Evolutionary conservation across 352 stramenopile species (phyloP).

Genomic region (Phytopythium delawarense): DNA sequence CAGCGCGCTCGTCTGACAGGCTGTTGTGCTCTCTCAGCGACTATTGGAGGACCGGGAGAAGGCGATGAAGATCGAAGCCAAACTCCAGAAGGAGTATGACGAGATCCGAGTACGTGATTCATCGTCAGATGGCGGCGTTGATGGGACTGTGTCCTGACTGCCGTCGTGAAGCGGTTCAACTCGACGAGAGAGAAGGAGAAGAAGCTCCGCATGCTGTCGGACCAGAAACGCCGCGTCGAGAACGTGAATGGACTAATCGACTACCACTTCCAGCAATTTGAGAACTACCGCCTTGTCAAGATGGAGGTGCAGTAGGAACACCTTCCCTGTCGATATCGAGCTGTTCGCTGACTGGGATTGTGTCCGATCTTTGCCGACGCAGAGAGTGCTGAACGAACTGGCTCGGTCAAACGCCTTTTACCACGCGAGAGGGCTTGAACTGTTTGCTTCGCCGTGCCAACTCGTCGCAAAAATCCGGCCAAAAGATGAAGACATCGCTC

Average conservation of each 20-base stretch:
- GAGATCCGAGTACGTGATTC: constrained; percentile 37
- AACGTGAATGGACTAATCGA: constrained; percentile 78
- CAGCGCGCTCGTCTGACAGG: neutral
- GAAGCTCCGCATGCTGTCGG: constrained; percentile 73
- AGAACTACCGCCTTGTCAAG: constrained; percentile 64
- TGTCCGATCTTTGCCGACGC: neutral
- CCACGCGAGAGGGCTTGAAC: constrained; percentile 70
- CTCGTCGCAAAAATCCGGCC: constrained; percentile 32
- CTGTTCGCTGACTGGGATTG: neutral
- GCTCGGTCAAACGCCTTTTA: constrained; percentile 72
- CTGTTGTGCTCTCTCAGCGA: constrained; percentile 23
- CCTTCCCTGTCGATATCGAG: neutral
- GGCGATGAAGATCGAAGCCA: constrained; percentile 67
- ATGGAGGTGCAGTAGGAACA: constrained; percentile 49
- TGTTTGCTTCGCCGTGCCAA: constrained; percentile 56
- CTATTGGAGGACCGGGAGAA: constrained; percentile 83
- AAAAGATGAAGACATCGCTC: constrained; percentile 2
- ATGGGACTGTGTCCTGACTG: neutral
- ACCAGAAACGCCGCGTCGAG: constrained; percentile 80
- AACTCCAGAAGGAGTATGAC: constrained; percentile 77
- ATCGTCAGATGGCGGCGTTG: neutral
- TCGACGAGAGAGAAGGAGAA: constrained; percentile 72
- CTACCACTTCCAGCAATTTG: constrained; percentile 69
- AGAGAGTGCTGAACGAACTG: constrained; percentile 77
- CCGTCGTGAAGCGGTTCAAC: constrained; percentile 26